A percentile compares a stretch with the other conserved stretches of the same genome.
Evolutionary conservation across 2,329 filamentous ascomycete species (phyloP).

Genomic region (Penicillium sp.): DNA sequence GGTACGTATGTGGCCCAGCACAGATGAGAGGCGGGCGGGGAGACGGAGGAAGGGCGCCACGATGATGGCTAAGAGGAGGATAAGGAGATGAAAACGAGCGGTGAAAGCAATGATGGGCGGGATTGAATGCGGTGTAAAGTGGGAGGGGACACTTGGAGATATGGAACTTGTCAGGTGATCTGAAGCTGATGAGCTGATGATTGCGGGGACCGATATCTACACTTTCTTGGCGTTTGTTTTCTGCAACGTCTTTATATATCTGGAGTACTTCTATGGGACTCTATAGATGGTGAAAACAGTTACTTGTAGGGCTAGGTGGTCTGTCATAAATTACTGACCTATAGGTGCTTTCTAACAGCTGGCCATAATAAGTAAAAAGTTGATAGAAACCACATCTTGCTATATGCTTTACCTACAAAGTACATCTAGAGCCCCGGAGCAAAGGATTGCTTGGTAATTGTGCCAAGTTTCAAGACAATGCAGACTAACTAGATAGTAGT

Average conservation of each 20-base stretch:
- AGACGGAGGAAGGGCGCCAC: conserved; percentile 50
- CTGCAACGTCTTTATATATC: background rate
- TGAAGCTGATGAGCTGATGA: conserved; percentile 1
- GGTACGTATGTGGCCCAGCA: conserved; percentile 44
- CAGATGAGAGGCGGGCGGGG: conserved; percentile 39
- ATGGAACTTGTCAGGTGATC: conserved; percentile 7
- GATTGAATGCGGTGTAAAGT: conserved; percentile 21
- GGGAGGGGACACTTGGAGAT: background rate
- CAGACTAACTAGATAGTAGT: background rate
- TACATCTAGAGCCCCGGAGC: background rate
- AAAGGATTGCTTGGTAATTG: background rate
- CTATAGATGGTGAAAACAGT: background rate
- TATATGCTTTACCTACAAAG: background rate
- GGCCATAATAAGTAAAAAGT: background rate
- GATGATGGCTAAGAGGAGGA: conserved; percentile 40
- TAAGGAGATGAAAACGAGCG: conserved; percentile 25
- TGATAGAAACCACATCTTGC: too few relatives aligned
- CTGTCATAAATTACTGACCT: background rate
- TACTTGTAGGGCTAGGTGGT: too few relatives aligned
- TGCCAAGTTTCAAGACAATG: background rate
- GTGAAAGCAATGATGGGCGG: conserved; percentile 21
- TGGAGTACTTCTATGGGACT: background rate
- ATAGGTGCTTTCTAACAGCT: background rate
- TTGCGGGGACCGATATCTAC: conserved; percentile 9
- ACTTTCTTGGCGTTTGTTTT: background rate